A percentile compares a stretch with the other conserved stretches of the same genome.
Conservation (phyloP, 2,329 filamentous ascomycete genomes). For the Incumbomyces lentus region DNA sequence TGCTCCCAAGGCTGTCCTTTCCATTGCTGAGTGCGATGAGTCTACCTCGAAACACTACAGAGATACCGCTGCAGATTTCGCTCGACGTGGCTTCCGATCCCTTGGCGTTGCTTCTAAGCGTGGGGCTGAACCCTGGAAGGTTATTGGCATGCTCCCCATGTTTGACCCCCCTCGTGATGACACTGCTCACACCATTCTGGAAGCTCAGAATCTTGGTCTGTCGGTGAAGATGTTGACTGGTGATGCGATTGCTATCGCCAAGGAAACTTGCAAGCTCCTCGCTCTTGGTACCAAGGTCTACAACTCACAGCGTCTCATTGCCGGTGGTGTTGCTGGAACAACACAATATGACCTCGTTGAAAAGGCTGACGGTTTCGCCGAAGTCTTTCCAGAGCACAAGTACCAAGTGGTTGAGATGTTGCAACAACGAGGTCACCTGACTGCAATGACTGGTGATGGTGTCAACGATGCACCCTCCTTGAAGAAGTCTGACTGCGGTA, state of each 20-base stretch:
- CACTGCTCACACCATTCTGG: slow-evolving; percentile 66
- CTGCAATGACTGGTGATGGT: slow-evolving; percentile 68
- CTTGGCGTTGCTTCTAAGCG: slow-evolving; percentile 71
- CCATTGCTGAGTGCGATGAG: slow-evolving; percentile 56
- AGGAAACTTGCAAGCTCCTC: slow-evolving; percentile 75
- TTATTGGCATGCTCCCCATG: slow-evolving; percentile 69
- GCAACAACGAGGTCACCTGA: slow-evolving; percentile 61
- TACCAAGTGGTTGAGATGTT: slow-evolving; percentile 68
- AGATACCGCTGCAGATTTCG: slow-evolving; percentile 64
- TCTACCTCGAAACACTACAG: slow-evolving; percentile 58
- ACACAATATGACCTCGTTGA: slow-evolving; percentile 68
- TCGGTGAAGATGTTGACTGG: slow-evolving; percentile 74
- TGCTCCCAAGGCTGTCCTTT: slow-evolving; percentile 64
- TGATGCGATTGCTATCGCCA: slow-evolving; percentile 69
- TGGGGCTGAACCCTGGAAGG: slow-evolving; percentile 62
- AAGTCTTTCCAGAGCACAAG: slow-evolving; percentile 67
- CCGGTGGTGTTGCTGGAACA: slow-evolving; percentile 62
- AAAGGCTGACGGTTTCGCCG: slow-evolving; percentile 62
- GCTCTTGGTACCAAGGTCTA: slow-evolving; percentile 71
- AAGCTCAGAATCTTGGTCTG: slow-evolving; percentile 65
- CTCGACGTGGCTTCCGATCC: slow-evolving; percentile 68
- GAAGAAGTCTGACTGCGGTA: slow-evolving; percentile 66
- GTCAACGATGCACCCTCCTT: slow-evolving; percentile 65
- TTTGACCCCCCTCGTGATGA: slow-evolving; percentile 72
- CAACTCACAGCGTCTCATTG: slow-evolving; percentile 67